Evolutionary conservation across 2,329 filamentous ascomycete genomes (phyloP).

Genomic region (Colletotrichum zoysiae): DNA sequence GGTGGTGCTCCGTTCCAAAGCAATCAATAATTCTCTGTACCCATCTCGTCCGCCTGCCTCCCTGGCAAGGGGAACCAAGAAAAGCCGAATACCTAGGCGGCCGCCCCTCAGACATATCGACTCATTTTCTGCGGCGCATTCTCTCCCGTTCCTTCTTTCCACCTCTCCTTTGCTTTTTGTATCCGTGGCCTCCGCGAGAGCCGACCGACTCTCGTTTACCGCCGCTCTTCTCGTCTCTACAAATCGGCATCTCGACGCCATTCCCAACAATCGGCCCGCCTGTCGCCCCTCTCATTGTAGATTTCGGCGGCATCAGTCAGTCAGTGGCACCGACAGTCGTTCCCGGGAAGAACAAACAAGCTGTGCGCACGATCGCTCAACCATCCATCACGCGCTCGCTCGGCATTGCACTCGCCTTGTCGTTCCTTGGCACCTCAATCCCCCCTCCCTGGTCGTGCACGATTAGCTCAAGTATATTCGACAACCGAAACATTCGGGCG

Average conservation of each 20-base stretch:
- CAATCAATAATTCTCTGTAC: slow-evolving; percentile 14
- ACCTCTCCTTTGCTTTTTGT: slow-evolving; percentile 14
- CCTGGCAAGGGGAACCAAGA: slow-evolving; percentile 1
- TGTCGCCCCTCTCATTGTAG: neutral
- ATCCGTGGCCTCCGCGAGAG: slow-evolving; percentile 15
- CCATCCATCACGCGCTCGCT: slow-evolving; percentile 20
- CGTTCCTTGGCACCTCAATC: neutral
- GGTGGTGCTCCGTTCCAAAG: slow-evolving; percentile 14
- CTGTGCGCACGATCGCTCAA: slow-evolving; percentile 28
- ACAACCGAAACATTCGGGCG: slow-evolving; percentile 35
- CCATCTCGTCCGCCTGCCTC: slow-evolving; percentile 27
- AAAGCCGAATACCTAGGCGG: neutral
- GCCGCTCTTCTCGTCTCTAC: slow-evolving; percentile 4
- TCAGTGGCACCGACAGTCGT: neutral
- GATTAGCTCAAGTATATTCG: slow-evolving; percentile 3
- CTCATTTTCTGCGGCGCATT: neutral
- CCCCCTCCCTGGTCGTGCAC: slow-evolving; percentile 1
- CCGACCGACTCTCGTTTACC: slow-evolving; percentile 28
- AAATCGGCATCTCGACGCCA: neutral
- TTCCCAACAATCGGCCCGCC: neutral
- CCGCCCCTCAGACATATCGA: neutral
- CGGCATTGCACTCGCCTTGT: slow-evolving; percentile 2
- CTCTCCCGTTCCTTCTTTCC: slow-evolving; percentile 31
- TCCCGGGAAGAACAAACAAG: neutral
- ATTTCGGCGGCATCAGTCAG: neutral